phyloP scores from a whole-genome alignment of 495 filamentous ascomycete genomes.

The Hyaloscypha bicolor region DNA sequence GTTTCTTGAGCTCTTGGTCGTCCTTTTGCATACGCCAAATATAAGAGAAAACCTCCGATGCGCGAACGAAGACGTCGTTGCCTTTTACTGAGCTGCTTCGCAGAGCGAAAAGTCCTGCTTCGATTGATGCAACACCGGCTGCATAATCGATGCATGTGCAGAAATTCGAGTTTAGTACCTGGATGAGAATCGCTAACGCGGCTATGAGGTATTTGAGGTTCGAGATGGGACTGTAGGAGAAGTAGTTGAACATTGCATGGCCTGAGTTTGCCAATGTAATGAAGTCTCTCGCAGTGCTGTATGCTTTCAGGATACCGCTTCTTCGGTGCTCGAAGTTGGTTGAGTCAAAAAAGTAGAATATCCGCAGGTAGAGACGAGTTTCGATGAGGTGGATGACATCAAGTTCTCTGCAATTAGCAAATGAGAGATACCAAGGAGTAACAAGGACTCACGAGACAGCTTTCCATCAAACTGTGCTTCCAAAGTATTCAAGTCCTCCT shows the following conservation, averaged over 20 bases:
- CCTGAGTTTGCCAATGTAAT: neutral
- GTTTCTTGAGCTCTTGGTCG: neutral
- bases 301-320: conserved; percentile 11
- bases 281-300: neutral
- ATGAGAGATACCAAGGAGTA: neutral
- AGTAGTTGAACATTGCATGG: neutral
- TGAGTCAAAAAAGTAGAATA: conserved; percentile 15
- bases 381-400: neutral
- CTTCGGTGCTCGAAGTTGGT: neutral
- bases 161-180: neutral
- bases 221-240: neutral
- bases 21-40: neutral
- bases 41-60: neutral
- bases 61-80: neutral
- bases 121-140: neutral
- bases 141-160: neutral
- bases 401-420: neutral
- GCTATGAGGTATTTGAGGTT: neutral
- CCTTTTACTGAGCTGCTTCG: neutral
- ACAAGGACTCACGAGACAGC: neutral
- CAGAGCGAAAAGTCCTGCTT: neutral
- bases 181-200: neutral
- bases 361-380: conserved; percentile 7
- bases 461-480: conserved; percentile 1
- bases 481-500: neutral